Percentiles rank a stretch among this genome's conserved stretches.
Evolutionary conservation across 2,329 filamentous ascomycete genomes (phyloP).

Genomic region (Fusarium odoratissimum): DNA sequence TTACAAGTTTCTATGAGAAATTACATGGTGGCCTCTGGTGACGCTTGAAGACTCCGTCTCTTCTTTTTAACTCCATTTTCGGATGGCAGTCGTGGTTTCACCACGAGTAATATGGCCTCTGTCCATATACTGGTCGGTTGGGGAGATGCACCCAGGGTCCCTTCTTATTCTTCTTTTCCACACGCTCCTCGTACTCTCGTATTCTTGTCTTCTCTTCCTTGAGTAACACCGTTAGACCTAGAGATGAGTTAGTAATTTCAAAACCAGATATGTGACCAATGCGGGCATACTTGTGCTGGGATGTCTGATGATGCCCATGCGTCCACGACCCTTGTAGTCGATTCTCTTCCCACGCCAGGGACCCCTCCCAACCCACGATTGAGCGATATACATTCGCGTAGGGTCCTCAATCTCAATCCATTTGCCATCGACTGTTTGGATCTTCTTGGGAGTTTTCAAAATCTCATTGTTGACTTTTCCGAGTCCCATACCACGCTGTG

Average conservation of each 20-base stretch:
- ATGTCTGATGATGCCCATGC: slow-evolving; percentile 73
- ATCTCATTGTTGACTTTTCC: slow-evolving; percentile 56
- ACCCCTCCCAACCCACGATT: slow-evolving; percentile 92
- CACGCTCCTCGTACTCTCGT: slow-evolving; percentile 80
- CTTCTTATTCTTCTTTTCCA: slow-evolving; percentile 78
- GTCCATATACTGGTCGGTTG: slow-evolving; percentile 83
- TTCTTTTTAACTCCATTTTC: slow-evolving; percentile 3
- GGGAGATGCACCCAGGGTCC: slow-evolving; percentile 91
- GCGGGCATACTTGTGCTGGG: slow-evolving; percentile 77
- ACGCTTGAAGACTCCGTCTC: slow-evolving; percentile 7
- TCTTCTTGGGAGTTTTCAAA: slow-evolving; percentile 59
- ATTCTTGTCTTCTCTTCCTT: slow-evolving; percentile 95
- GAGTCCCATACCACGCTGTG: slow-evolving; percentile 86
- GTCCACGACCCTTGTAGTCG: slow-evolving; percentile 82
- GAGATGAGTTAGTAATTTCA: slow-evolving; percentile 31
- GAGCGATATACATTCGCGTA: slow-evolving; percentile 87
- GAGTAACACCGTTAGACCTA: slow-evolving; percentile 81
- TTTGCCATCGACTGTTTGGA: slow-evolving; percentile 80
- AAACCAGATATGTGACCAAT: background rate
- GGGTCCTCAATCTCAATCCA: slow-evolving; percentile 77
- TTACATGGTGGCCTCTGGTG: slow-evolving; percentile 24
- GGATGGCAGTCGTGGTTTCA: slow-evolving; percentile 56
- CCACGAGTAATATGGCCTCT: slow-evolving; percentile 94
- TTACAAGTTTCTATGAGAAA: slow-evolving; percentile 47
- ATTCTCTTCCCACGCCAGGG: slow-evolving; percentile 66